A percentile compares a stretch with the other conserved stretches of the same genome.
phyloP scores from a whole-genome alignment of 1,139 yeast species.

The Zygotorulaspora mrakii region DNA sequence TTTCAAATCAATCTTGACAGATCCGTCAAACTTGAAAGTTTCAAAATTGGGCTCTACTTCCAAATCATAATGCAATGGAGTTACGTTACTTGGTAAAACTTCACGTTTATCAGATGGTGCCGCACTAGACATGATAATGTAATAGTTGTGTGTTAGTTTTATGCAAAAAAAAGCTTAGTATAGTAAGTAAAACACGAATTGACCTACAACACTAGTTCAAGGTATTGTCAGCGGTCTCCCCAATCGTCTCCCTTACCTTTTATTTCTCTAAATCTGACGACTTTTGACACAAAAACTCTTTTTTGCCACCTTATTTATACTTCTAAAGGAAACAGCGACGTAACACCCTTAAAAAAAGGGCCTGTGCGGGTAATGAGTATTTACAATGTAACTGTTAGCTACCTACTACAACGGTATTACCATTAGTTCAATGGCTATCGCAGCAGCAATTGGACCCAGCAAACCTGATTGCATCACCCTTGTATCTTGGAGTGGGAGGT shows the following conservation, averaged over 20 bases:
- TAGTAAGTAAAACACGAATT: neutral
- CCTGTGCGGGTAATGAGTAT: conserved; percentile 6
- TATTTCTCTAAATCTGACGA: neutral
- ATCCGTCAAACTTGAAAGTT: conserved; percentile 67
- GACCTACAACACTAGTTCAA: neutral
- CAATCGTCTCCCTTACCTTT: neutral
- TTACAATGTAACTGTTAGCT: neutral
- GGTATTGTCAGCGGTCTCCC: too few relatives aligned
- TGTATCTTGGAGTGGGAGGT: neutral
- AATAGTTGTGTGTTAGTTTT: too few relatives aligned
- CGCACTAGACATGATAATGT: conserved; percentile 12
- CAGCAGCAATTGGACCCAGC: neutral
- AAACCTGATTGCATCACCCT: neutral
- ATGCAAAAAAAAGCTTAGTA: conserved; percentile 10
- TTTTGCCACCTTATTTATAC: conserved; percentile 10
- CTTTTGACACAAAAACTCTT: conserved; percentile 1
- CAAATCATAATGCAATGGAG: conserved; percentile 67
- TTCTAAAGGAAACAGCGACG: neutral
- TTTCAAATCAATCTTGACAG: conserved; percentile 58
- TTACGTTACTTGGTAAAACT: conserved; percentile 68
- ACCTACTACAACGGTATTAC: neutral
- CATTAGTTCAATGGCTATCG: neutral
- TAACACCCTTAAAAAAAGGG: neutral
- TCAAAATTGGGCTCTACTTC: conserved; percentile 70
- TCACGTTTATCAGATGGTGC: conserved; percentile 42